Evolutionary conservation across 345 rosid genomes (phyloP).

Genomic region (Pugionium cornutum): DNA sequence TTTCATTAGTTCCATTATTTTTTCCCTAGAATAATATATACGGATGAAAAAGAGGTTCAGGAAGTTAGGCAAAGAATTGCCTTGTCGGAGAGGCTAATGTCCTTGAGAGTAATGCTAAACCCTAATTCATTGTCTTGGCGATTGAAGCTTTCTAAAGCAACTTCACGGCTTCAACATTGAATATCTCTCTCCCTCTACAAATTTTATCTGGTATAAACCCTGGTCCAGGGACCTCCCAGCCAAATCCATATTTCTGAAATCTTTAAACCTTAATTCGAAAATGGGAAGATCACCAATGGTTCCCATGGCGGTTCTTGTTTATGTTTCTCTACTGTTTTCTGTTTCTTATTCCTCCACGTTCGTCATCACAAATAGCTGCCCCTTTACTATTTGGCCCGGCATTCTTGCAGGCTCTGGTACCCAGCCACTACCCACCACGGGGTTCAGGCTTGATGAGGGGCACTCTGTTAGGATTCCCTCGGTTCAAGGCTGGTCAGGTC

Average conservation of each 20-base stretch:
- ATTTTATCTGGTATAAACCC: constrained; percentile 28
- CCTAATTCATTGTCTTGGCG: constrained; percentile 53
- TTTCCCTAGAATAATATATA: constrained; percentile 8
- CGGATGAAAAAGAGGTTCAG: constrained; percentile 25
- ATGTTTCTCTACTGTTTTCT: constrained; percentile 41
- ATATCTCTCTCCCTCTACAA: constrained; percentile 26
- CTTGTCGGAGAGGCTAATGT: constrained; percentile 48
- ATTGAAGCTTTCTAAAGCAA: constrained; percentile 50
- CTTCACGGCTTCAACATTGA: constrained; percentile 43
- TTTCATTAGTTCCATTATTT: constrained; percentile 11
- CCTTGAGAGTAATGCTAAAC: constrained; percentile 55
- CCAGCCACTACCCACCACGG: constrained; percentile 66
- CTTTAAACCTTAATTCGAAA: not conserved
- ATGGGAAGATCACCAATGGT: constrained; percentile 31
- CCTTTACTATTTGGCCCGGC: constrained; percentile 81
- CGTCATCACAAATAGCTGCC: constrained; percentile 68
- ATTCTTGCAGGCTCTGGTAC: constrained; percentile 82
- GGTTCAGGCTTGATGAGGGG: constrained; percentile 67
- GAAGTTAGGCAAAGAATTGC: constrained; percentile 67
- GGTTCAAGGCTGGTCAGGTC: constrained; percentile 82
- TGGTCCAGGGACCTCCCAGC: constrained; percentile 34
- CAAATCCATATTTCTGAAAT: constrained; percentile 31
- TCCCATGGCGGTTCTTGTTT: constrained; percentile 42
- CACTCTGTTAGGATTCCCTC: constrained; percentile 55
- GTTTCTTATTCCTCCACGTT: constrained; percentile 52